Conservation (phyloP, 768 basidiomycete species). For the Russula earlei region DNA sequence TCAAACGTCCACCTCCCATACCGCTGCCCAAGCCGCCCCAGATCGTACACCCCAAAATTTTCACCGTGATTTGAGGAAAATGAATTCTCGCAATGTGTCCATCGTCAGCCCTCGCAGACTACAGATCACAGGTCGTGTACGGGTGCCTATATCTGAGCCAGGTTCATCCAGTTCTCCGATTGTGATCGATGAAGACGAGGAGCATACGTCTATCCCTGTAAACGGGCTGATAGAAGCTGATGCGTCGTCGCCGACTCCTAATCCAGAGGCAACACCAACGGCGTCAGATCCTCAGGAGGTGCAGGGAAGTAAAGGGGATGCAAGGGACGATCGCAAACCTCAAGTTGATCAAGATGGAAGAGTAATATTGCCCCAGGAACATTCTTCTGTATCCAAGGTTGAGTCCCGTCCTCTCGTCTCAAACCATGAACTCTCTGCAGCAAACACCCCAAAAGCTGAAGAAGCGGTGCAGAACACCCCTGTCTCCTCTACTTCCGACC, state of each 20-base stretch:
- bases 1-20: not conserved
- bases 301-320: not conserved
- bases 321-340: not conserved
- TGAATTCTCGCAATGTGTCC: not conserved
- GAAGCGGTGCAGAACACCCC: not conserved
- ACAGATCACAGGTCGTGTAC: constrained; percentile 7
- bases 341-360: not conserved
- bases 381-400: not conserved
- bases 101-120: not conserved
- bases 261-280: not conserved
- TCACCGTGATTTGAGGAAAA: constrained; percentile 7
- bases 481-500: not conserved
- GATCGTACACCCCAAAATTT: not conserved
- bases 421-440: not conserved
- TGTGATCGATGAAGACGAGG: constrained; percentile 12
- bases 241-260: not conserved
- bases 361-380: not conserved
- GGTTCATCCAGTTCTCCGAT: constrained; percentile 12
- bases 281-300: not conserved
- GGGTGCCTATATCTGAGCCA: not conserved
- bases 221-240: not conserved
- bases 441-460: not conserved
- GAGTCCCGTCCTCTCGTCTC: not conserved
- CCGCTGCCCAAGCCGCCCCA: not conserved
- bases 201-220: not conserved